A percentile compares a stretch with the other conserved stretches of the same genome.
These are phyloP conservation scores for Pythium chondricola DNA, from an alignment of 352 stramenopile species.

Conservation along the genomic window DNA sequence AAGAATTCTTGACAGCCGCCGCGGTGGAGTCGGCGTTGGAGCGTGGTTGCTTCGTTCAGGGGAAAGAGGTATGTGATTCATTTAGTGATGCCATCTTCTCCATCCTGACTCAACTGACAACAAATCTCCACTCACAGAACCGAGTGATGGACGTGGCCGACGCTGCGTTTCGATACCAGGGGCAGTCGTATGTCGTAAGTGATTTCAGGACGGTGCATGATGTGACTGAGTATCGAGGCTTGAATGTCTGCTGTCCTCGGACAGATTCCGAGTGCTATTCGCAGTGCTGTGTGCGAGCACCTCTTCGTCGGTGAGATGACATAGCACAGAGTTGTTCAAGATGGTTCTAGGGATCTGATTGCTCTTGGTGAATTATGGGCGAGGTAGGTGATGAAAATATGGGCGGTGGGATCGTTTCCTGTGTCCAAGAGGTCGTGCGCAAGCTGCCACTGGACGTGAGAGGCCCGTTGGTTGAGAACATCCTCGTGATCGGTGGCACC, in stretches of 20 bases:
- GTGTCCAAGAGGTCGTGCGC: constrained; percentile 43
- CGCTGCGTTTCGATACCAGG: too few species aligned
- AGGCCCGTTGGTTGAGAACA: constrained; percentile 54
- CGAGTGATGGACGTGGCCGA: constrained; percentile 20
- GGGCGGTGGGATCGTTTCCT: constrained; percentile 49
- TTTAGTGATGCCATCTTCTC: too few species aligned
- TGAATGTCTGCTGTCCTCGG: too few species aligned
- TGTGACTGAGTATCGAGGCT: too few species aligned
- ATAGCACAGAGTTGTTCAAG: too few species aligned
- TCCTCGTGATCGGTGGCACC: constrained; percentile 68
- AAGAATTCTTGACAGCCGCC: neutral
- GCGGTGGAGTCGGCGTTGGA: constrained; percentile 60
- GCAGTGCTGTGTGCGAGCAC: constrained; percentile 18
- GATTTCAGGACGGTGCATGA: too few species aligned
- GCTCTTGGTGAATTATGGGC: too few species aligned
- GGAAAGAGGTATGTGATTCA: constrained; percentile 11
- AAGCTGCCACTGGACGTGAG: constrained; percentile 63
- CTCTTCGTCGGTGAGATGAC: constrained; percentile 21
- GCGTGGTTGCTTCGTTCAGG: constrained; percentile 68
- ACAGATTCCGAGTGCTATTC: too few species aligned
- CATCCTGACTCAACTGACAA: too few species aligned
- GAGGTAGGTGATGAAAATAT: constrained; percentile 21
- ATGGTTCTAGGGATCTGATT: too few species aligned
- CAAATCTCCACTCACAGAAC: constrained; percentile 12
- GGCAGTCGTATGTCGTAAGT: constrained; percentile 8